Evolutionary conservation across 208 protist species (phyloP).

Genomic region (Leishmania amazonensis): DNA sequence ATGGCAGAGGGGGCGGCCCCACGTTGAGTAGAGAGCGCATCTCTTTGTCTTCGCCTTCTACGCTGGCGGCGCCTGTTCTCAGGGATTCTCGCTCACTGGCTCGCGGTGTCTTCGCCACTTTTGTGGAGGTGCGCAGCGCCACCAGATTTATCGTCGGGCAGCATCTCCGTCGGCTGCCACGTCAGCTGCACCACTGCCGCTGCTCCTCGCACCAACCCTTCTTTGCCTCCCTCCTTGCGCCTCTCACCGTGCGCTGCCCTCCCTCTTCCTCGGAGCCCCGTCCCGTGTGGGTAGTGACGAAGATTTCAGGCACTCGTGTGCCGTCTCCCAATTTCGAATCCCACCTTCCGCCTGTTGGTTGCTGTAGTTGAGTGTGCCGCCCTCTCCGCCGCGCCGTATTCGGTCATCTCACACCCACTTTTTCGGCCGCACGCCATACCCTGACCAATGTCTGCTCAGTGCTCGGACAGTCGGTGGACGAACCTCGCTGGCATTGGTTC

Average conservation of each 20-base stretch:
- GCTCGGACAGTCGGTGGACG: conserved; percentile 34
- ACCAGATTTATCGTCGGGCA: too few relatives aligned
- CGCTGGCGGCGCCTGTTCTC: too few relatives aligned
- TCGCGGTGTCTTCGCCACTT: too few relatives aligned
- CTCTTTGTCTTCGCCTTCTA: too few relatives aligned
- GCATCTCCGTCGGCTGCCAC: background rate
- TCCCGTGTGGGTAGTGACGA: background rate
- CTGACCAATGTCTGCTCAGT: background rate
- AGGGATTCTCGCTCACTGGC: too few relatives aligned
- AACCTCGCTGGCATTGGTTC: conserved; percentile 63
- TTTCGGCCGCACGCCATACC: background rate
- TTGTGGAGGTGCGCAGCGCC: too few relatives aligned
- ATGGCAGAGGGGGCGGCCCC: too few relatives aligned
- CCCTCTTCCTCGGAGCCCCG: background rate
- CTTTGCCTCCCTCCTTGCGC: background rate
- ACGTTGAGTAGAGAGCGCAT: too few relatives aligned
- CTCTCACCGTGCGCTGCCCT: too few relatives aligned
- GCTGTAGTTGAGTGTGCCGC: background rate
- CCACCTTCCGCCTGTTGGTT: background rate
- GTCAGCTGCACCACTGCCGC: too few relatives aligned
- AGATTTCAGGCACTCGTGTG: background rate
- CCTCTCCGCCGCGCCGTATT: too few relatives aligned
- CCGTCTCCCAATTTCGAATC: background rate
- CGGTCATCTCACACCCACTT: background rate
- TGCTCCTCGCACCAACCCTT: background rate